These are phyloP conservation scores for Aeschynomene evenia DNA, from an alignment of 306 rosid genomes.

Conservation along the genomic window DNA sequence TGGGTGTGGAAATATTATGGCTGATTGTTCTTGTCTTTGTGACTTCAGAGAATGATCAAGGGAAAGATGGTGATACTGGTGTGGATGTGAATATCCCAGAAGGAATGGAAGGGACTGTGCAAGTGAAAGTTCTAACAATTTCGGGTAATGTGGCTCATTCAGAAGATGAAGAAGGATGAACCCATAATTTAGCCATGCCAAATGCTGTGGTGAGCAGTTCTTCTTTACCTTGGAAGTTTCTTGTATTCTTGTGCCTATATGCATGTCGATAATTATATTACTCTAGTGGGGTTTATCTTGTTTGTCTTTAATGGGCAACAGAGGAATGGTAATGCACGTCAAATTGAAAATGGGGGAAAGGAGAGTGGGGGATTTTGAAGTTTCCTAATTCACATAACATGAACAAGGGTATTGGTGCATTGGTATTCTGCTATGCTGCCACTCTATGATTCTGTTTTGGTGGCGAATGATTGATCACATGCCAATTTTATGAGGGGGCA, in stretches of 20 bases:
- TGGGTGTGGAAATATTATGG: not conserved
- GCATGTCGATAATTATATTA: not conserved
- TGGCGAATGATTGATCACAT: not conserved
- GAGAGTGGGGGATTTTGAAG: not conserved
- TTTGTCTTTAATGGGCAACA: not conserved
- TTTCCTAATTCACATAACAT: not conserved
- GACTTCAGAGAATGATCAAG: constrained; percentile 25
- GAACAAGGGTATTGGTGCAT: not conserved
- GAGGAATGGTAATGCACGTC: not conserved
- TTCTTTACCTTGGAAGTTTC: constrained; percentile 27
- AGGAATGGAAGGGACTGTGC: constrained; percentile 49
- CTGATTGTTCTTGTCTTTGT: constrained; percentile 14
- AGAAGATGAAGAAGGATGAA: constrained; percentile 66
- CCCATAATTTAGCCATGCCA: constrained; percentile 26
- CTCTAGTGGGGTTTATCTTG: not conserved
- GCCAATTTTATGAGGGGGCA: not conserved
- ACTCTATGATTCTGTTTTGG: not conserved
- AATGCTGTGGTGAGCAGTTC: constrained; percentile 51
- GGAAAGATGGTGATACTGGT: constrained; percentile 28
- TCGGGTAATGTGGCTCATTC: constrained; percentile 32
- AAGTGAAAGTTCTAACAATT: constrained; percentile 46
- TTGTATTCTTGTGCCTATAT: constrained; percentile 15
- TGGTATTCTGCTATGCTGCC: not conserved
- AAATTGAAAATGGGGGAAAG: not conserved
- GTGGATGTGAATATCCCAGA: constrained; percentile 39